Percentiles rank a stretch among this genome's conserved stretches.
Evolutionary conservation across 345 rosid genomes (phyloP).

Genomic region (Clarkia xantiana): DNA sequence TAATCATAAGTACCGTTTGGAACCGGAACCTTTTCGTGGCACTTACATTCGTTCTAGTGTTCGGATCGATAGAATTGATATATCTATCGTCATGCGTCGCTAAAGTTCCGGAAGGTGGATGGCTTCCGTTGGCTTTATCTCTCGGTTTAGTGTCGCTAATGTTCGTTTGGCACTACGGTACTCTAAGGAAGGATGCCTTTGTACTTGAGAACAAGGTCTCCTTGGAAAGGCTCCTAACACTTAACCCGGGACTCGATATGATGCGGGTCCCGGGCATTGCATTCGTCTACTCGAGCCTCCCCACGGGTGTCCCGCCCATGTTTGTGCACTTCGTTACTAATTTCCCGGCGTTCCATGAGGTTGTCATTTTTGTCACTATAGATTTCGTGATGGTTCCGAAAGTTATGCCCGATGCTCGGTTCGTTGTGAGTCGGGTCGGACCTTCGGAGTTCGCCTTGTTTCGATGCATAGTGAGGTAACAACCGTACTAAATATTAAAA

Average conservation of each 20-base stretch:
- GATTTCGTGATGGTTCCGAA: slow-evolving; percentile 93
- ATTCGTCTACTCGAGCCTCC: slow-evolving; percentile 51
- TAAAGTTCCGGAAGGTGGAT: slow-evolving; percentile 70
- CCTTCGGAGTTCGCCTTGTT: slow-evolving; percentile 64
- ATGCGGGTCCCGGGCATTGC: slow-evolving; percentile 83
- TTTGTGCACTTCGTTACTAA: slow-evolving; percentile 81
- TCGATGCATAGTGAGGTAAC: slow-evolving; percentile 81
- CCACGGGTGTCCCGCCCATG: slow-evolving; percentile 65
- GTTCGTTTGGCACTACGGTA: slow-evolving; percentile 84
- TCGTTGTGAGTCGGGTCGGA: slow-evolving; percentile 64
- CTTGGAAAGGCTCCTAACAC: slow-evolving; percentile 41
- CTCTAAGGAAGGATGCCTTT: slow-evolving; percentile 57
- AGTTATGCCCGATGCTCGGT: slow-evolving; percentile 73
- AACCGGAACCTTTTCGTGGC: slow-evolving; percentile 32
- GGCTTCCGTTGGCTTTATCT: slow-evolving; percentile 64
- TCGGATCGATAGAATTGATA: slow-evolving; percentile 54
- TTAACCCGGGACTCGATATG: slow-evolving; percentile 76
- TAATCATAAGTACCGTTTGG: slow-evolving; percentile 59
- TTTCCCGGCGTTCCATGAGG: slow-evolving; percentile 65
- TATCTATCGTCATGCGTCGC: slow-evolving; percentile 49
- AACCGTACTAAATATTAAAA: slow-evolving; percentile 79
- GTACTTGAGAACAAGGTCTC: slow-evolving; percentile 73
- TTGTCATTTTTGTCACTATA: slow-evolving; percentile 75
- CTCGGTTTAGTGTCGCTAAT: slow-evolving; percentile 38
- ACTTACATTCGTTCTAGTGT: slow-evolving; percentile 32